These are phyloP conservation scores for Phytophthora citricola DNA, from an alignment of 352 stramenopile species.

Conservation along the genomic window DNA sequence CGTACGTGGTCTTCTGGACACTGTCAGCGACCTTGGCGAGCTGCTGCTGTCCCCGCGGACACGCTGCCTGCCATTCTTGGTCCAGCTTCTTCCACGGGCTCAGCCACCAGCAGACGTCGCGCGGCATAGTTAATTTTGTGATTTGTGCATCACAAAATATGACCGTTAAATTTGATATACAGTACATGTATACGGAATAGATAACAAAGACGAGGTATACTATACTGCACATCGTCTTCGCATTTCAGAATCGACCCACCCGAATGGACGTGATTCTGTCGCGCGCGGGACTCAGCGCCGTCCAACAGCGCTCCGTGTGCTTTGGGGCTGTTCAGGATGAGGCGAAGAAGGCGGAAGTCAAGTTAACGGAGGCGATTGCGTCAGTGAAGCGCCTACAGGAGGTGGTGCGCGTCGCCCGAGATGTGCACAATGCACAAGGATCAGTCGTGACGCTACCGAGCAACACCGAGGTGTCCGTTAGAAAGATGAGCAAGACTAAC, in stretches of 20 bases:
- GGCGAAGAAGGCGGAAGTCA: constrained; percentile 6
- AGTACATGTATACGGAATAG: too few species aligned
- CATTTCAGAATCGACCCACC: too few species aligned
- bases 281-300: constrained; percentile 13
- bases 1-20: constrained; percentile 80
- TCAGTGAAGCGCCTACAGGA: constrained; percentile 17
- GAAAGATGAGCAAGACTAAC: background rate
- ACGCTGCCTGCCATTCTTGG: constrained; percentile 64
- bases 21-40: constrained; percentile 72
- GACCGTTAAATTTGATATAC: too few species aligned
- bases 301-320: constrained; percentile 19
- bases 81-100: constrained; percentile 66
- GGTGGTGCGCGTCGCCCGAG: constrained; percentile 15
- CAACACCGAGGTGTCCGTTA: constrained; percentile 7
- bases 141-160: too few species aligned
- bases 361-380: constrained; percentile 13
- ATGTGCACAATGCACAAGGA: constrained; percentile 19
- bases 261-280: constrained; percentile 18
- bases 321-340: constrained; percentile 20
- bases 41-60: constrained; percentile 58
- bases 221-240: background rate
- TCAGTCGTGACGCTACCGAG: constrained; percentile 1
- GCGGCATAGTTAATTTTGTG: too few species aligned
- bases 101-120: constrained; percentile 68
- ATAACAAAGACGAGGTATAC: too few species aligned